These are phyloP conservation scores for Colletotrichum sp. DNA, from an alignment of 2,329 filamentous ascomycete species.

Conservation along the genomic window DNA sequence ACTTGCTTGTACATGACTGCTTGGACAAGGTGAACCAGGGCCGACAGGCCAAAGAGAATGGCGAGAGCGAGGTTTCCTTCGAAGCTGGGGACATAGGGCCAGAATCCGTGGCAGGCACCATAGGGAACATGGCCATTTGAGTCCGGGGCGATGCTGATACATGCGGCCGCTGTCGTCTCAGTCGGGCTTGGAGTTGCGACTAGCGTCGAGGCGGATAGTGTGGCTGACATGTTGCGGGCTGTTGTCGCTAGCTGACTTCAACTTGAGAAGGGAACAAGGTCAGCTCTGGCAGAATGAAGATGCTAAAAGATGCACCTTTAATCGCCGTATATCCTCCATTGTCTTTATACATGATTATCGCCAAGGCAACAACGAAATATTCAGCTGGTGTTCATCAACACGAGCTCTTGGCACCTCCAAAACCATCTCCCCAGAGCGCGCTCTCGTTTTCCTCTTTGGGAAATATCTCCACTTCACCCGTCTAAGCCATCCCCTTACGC, in stretches of 20 bases:
- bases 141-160: neutral
- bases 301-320: fast-evolving
- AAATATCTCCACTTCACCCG: neutral
- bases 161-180: neutral
- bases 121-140: neutral
- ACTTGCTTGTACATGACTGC: neutral
- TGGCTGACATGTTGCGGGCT: neutral
- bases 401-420: neutral
- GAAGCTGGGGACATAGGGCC: neutral
- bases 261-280: neutral
- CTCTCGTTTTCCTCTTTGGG: neutral
- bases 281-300: neutral
- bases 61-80: neutral
- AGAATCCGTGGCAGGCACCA: neutral
- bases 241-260: neutral
- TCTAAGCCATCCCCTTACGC: neutral
- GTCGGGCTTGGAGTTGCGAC: neutral
- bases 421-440: neutral
- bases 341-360: neutral
- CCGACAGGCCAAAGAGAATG: neutral
- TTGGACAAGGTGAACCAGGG: neutral
- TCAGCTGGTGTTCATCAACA: neutral
- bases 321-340: neutral
- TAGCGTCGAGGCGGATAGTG: neutral
- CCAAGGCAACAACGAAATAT: neutral